Evolutionary conservation across 2,329 filamentous ascomycete species (phyloP).

Genomic region (Aspergillus piperis): DNA sequence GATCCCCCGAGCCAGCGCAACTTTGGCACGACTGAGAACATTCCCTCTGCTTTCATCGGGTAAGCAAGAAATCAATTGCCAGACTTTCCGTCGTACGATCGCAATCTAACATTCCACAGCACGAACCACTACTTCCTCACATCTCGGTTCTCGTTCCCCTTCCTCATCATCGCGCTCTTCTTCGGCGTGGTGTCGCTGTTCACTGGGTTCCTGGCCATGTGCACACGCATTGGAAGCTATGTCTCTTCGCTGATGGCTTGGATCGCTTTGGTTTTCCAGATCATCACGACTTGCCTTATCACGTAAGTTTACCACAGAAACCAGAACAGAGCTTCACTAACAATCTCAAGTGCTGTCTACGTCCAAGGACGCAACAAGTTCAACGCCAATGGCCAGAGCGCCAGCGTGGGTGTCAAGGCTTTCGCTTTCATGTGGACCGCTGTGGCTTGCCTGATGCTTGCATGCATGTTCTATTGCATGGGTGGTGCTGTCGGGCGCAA

Average conservation of each 20-base stretch:
- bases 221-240: slow-evolving; percentile 53
- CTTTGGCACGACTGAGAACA: slow-evolving; percentile 58
- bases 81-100: not conserved
- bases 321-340: slow-evolving; percentile 19
- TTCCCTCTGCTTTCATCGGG: slow-evolving; percentile 59
- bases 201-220: slow-evolving; percentile 51
- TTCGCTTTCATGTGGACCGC: slow-evolving; percentile 65
- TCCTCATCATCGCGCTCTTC: slow-evolving; percentile 81
- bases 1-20: slow-evolving; percentile 58
- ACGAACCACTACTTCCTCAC: slow-evolving; percentile 74
- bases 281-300: slow-evolving; percentile 59
- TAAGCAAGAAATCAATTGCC: slow-evolving; percentile 32
- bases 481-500: slow-evolving; percentile 40
- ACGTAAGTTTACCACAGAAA: slow-evolving; percentile 56
- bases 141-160: slow-evolving; percentile 90
- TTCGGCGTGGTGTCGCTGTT: slow-evolving; percentile 59
- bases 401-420: slow-evolving; percentile 58
- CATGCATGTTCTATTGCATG: slow-evolving; percentile 60
- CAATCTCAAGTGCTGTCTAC: slow-evolving; percentile 55
- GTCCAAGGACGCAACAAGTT: slow-evolving; percentile 61
- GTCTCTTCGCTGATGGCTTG: slow-evolving; percentile 55
- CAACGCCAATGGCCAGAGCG: slow-evolving; percentile 49
- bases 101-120: slow-evolving; percentile 34
- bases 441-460: slow-evolving; percentile 56
- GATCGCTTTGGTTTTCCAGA: slow-evolving; percentile 61